Evolutionary conservation across 768 basidiomycete species (phyloP).

Genomic region (Suillus sp.): DNA sequence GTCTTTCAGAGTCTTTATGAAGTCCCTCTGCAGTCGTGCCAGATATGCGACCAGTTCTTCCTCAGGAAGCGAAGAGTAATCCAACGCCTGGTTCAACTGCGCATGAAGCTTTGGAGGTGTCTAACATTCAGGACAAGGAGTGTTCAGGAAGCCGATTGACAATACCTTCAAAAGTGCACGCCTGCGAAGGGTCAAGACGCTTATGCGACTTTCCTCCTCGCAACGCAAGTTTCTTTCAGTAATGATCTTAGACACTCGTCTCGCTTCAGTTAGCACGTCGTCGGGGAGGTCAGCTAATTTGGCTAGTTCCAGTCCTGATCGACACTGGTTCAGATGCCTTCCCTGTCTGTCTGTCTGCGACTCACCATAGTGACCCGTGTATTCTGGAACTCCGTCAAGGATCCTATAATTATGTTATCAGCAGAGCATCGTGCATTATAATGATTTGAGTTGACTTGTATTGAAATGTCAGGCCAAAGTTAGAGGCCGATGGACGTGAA

Average conservation of each 20-base stretch:
- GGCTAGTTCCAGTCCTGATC: constrained; percentile 85
- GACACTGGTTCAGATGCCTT: neutral
- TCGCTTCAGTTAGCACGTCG: constrained; percentile 66
- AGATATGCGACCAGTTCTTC: constrained; percentile 68
- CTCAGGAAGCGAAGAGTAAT: constrained; percentile 74
- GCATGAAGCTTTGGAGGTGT: constrained; percentile 59
- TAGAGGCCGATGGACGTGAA: constrained; percentile 51
- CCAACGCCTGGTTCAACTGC: constrained; percentile 71
- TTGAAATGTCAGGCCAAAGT: constrained; percentile 72
- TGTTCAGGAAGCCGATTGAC: neutral
- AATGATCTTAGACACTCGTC: constrained; percentile 60
- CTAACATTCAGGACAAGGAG: neutral
- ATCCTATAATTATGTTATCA: constrained; percentile 48
- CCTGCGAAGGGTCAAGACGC: constrained; percentile 58
- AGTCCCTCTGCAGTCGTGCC: constrained; percentile 67
- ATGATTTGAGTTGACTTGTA: constrained; percentile 58
- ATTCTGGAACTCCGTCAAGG: constrained; percentile 66
- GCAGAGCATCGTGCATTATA: neutral
- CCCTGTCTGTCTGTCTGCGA: constrained; percentile 13
- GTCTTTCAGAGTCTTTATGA: constrained; percentile 55
- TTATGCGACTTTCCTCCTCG: constrained; percentile 64
- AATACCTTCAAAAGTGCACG: constrained; percentile 69
- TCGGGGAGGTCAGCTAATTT: constrained; percentile 82
- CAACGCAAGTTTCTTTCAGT: constrained; percentile 55
- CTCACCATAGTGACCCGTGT: constrained; percentile 72